Percentiles rank a stretch among this genome's conserved stretches.
phyloP scores from a whole-genome alignment of 768 basidiomycete species.

The Collybiopsis confluens region DNA sequence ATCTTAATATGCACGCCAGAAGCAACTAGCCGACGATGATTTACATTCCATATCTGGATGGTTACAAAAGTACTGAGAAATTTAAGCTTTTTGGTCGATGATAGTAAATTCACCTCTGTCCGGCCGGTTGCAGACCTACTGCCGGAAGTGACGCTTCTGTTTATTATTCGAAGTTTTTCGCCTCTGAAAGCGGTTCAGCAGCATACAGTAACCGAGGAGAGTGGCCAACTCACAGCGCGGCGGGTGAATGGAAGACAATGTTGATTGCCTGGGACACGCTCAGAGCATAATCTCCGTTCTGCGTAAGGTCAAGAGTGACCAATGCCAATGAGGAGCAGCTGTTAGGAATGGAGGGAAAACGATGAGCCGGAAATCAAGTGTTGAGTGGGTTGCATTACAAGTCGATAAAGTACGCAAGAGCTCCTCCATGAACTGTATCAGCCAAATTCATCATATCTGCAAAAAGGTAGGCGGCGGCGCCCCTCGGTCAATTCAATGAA shows the following conservation, averaged over 20 bases:
- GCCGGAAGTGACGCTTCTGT: conserved; percentile 26
- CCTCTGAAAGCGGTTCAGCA: conserved; percentile 15
- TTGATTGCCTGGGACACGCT: conserved; percentile 8
- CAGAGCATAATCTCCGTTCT: conserved; percentile 13
- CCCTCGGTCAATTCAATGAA: no score
- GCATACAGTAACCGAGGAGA: neutral
- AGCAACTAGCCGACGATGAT: conserved; percentile 23
- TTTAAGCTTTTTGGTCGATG: no score
- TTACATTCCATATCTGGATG: conserved; percentile 29
- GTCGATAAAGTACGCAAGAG: conserved; percentile 26
- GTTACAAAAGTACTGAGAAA: no score
- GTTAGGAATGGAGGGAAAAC: neutral
- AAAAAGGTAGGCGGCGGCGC: no score
- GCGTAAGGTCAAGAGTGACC: conserved; percentile 15
- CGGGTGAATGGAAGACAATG: conserved; percentile 19
- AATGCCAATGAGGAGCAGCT: conserved; percentile 30
- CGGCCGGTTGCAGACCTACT: conserved; percentile 24
- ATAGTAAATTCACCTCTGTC: conserved; percentile 26
- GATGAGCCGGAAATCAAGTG: conserved; percentile 1
- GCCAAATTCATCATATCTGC: conserved; percentile 30
- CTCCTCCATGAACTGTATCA: conserved; percentile 27
- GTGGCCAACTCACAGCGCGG: conserved; percentile 20
- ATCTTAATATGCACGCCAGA: conserved; percentile 31
- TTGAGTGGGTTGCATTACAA: conserved; percentile 11
- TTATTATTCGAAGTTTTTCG: conserved; percentile 27